Base-by-base conservation (phyloP, 805 yeast genomes). In the Kodamaea hsintzibuensis region DNA sequence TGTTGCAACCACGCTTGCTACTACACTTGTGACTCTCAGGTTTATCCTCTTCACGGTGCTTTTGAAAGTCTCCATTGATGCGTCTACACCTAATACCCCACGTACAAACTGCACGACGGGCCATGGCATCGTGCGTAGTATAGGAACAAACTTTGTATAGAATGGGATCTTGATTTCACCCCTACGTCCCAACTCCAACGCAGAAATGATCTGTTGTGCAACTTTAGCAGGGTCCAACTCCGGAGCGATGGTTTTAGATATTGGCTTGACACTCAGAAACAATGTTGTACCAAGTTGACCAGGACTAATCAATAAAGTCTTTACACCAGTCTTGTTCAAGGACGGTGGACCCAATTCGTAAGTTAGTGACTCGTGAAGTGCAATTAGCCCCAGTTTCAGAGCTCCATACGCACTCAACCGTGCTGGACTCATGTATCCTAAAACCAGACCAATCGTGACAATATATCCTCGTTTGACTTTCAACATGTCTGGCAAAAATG, bases 391-490 rank as follows among this genome's bases (percentile, higher is more conserved):
- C 0, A 96, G 86, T 66, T 93, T 93, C 13, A 96, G 82, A 0
- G 98, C 97, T 0, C 97, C 97, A 64, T 93, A 93, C 0, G 88
- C 88, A 45, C 86, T 85, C 54, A 90, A 75, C 18, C 87, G 76
- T 8, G 96, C 92, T 0, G 98, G 98, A 0, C 95, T 80, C 76
- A 89, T 79, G 58, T 86, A 85, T 0, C 97, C 98, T 52, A 93
- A 73, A 0, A 89, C 91, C 0, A 97, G 90, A 0, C 96, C 90
- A 40, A 93, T 76, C 2, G 91, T 89, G 33, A 92, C 84, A 17
- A 93, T 78, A 65, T 84, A 88, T 0, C 98, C 97, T 45, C 93
- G 72, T 54, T 78, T 74, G 17, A 65, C 55, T 17, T 59, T 65
- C 1, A 89, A 57, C 93, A 93, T 89, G 42, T 72, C 82, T 0